phyloP scores from a whole-genome alignment of 2,329 filamentous ascomycete species.

The Colletotrichum aenigma region DNA sequence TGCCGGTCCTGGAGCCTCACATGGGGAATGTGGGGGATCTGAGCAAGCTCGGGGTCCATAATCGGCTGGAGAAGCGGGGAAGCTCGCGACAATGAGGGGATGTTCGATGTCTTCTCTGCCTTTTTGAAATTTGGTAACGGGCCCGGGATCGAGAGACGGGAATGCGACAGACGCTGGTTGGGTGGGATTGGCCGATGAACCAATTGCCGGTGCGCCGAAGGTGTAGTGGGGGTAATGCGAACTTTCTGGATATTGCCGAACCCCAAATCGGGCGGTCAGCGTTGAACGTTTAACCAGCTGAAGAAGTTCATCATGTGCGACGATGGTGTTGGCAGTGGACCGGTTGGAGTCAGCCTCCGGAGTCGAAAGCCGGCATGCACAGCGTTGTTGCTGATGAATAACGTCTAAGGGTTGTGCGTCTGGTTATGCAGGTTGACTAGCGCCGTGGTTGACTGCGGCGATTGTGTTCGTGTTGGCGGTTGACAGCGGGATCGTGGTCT shows the following conservation, averaged over 20 bases:
- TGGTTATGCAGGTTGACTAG: not conserved
- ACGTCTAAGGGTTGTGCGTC: not conserved
- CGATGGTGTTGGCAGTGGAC: not conserved
- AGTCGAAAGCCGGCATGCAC: not conserved
- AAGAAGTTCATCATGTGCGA: not conserved
- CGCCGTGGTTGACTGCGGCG: not conserved
- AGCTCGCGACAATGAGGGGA: conserved; percentile 7
- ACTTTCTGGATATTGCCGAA: not conserved
- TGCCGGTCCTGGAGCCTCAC: conserved; percentile 6
- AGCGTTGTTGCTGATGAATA: not conserved
- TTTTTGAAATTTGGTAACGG: not conserved
- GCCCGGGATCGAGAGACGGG: conserved; percentile 8
- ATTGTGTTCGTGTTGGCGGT: not conserved
- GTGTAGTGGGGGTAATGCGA: conserved; percentile 9
- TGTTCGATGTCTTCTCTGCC: not conserved
- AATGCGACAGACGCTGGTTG: not conserved
- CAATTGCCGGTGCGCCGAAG: conserved; percentile 5
- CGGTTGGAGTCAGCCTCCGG: not conserved
- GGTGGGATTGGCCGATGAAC: not conserved
- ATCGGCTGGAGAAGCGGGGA: conserved; percentile 18
- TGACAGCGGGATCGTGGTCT: not conserved
- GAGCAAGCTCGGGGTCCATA: conserved; percentile 10
- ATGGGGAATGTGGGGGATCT: conserved; percentile 11
- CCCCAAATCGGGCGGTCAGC: not conserved
- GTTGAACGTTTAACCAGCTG: not conserved